These are phyloP conservation scores for Emmonsia crescens DNA, from an alignment of 2,329 filamentous ascomycete genomes.

Conservation along the genomic window DNA sequence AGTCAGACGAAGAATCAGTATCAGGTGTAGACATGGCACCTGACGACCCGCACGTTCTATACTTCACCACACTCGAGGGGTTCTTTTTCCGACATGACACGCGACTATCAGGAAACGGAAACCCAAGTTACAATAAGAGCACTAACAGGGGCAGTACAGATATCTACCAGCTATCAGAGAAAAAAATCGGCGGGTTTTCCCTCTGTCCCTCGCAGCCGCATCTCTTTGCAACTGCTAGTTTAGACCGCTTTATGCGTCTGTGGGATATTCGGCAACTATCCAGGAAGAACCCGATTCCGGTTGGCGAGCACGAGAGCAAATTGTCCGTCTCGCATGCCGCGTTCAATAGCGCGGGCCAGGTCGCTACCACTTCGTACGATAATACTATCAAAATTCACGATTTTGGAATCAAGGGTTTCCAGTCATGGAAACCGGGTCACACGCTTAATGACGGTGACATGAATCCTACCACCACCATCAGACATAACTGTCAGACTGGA, in stretches of 20 bases:
- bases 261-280: slow-evolving; percentile 81
- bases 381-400: slow-evolving; percentile 91
- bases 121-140: not conserved
- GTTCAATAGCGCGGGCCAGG: slow-evolving; percentile 72
- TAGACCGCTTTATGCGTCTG: slow-evolving; percentile 80
- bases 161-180: slow-evolving; percentile 67
- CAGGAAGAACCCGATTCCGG: slow-evolving; percentile 50
- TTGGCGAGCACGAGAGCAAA: slow-evolving; percentile 72
- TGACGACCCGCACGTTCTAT: slow-evolving; percentile 59
- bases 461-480: slow-evolving; percentile 56
- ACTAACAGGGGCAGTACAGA: slow-evolving; percentile 43
- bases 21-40: slow-evolving; percentile 72
- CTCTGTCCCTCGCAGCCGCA: slow-evolving; percentile 71
- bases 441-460: slow-evolving; percentile 52
- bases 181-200: slow-evolving; percentile 93
- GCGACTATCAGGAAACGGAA: slow-evolving; percentile 38
- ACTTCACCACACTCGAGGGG: slow-evolving; percentile 81
- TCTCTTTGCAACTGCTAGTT: slow-evolving; percentile 74
- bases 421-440: slow-evolving; percentile 48
- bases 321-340: slow-evolving; percentile 87
- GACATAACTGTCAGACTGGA: slow-evolving; percentile 92
- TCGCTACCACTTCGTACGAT: slow-evolving; percentile 90
- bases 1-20: slow-evolving; percentile 62
- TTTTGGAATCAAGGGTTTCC: slow-evolving; percentile 48
- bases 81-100: slow-evolving; percentile 71